These are phyloP conservation scores for Catharanthus roseus DNA, from an alignment of 257 asterid species.

Conservation along the genomic window DNA sequence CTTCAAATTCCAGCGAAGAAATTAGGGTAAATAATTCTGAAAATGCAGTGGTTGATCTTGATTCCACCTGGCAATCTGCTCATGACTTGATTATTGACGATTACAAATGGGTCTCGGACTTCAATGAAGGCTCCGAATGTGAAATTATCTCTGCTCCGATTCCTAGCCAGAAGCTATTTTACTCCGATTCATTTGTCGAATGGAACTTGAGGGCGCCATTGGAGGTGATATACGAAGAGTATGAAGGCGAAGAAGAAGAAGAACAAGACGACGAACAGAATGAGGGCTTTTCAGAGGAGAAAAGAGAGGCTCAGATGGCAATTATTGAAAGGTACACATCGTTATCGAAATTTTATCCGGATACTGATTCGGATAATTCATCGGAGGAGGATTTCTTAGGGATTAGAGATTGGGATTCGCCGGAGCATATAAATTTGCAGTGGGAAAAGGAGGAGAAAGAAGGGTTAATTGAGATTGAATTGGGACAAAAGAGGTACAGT, in stretches of 20 bases:
- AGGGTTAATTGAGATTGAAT: slow-evolving; percentile 69
- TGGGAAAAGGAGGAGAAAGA: slow-evolving; percentile 66
- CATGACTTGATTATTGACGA: slow-evolving; percentile 13
- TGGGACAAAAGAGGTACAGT: slow-evolving; percentile 39
- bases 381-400: slow-evolving; percentile 47
- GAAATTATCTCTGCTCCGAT: slow-evolving; percentile 6
- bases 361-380: slow-evolving; percentile 66
- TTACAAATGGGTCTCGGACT: neutral
- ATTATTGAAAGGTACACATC: slow-evolving; percentile 56
- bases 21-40: neutral
- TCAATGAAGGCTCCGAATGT: neutral
- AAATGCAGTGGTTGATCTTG: slow-evolving; percentile 7
- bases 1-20: neutral
- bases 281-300: slow-evolving; percentile 29
- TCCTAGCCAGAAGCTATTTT: slow-evolving; percentile 5
- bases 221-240: slow-evolving; percentile 76
- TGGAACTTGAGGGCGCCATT: slow-evolving; percentile 92
- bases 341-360: slow-evolving; percentile 71
- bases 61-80: slow-evolving; percentile 1
- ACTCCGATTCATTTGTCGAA: slow-evolving; percentile 45
- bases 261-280: slow-evolving; percentile 28
- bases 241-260: slow-evolving; percentile 49
- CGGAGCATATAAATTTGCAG: slow-evolving; percentile 38
- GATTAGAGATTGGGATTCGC: slow-evolving; percentile 34
- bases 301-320: slow-evolving; percentile 37